phyloP scores from a whole-genome alignment of 208 protist genomes.

The Blastocrithidia nonstop region DNA sequence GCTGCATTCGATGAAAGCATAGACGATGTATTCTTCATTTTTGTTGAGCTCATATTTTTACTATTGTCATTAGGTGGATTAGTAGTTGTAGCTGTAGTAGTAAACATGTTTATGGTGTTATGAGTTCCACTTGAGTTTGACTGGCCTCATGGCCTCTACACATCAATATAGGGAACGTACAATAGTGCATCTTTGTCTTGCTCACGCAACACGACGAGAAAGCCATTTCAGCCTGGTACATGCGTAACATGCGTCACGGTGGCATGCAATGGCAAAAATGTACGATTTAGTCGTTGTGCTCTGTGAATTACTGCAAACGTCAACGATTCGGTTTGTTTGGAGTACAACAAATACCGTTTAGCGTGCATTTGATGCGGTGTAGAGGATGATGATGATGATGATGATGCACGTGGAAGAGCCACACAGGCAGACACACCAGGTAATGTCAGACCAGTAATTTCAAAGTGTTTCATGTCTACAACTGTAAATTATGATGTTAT shows the following conservation, averaged over 20 bases:
- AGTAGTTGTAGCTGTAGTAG: background rate
- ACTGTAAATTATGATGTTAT: no score
- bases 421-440: conserved; percentile 8
- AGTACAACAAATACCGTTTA: no score
- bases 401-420: no score
- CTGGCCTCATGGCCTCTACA: conserved; percentile 18
- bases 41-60: no score
- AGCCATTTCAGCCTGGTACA: conserved; percentile 29
- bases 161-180: conserved; percentile 14
- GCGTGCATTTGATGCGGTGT: background rate
- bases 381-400: no score
- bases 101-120: background rate
- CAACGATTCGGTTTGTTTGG: conserved; percentile 7
- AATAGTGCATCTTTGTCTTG: conserved; percentile 43
- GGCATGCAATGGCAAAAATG: conserved; percentile 19
- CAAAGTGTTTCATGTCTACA: no score
- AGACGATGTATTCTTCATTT: no score
- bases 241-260: conserved; percentile 59
- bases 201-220: conserved; percentile 28
- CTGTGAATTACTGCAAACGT: conserved; percentile 10
- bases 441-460: conserved; percentile 8
- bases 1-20: background rate
- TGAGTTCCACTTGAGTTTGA: background rate
- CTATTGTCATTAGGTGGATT: no score
- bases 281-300: conserved; percentile 2